phyloP scores from a whole-genome alignment of 2,329 filamentous ascomycete genomes.

The Aspergillus sp. region DNA sequence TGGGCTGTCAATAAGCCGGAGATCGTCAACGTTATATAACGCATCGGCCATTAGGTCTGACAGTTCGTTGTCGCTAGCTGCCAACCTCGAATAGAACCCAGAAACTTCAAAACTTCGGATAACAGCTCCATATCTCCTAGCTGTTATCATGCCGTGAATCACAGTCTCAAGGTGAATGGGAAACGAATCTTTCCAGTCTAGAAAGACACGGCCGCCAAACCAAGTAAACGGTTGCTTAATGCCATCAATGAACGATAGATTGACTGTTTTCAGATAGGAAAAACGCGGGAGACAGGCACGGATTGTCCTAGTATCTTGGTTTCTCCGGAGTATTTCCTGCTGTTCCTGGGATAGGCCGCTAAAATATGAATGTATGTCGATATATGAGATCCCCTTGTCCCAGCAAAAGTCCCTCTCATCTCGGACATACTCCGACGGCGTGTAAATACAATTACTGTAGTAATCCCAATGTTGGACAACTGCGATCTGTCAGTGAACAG shows the following conservation, averaged over 20 bases:
- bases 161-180: slow-evolving; percentile 1
- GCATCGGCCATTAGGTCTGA: not conserved
- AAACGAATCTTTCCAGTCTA: slow-evolving; percentile 3
- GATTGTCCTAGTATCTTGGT: slow-evolving; percentile 1
- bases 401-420: not conserved
- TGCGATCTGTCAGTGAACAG: not conserved
- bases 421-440: not conserved
- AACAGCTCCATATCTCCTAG: not conserved
- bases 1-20: slow-evolving; percentile 4
- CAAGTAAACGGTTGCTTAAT: slow-evolving; percentile 3
- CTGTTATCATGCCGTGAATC: slow-evolving; percentile 1
- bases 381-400: slow-evolving; percentile 1
- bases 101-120: slow-evolving; percentile 3
- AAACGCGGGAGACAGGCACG: slow-evolving; percentile 1
- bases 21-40: slow-evolving; percentile 1
- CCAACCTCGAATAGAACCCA: slow-evolving; percentile 3
- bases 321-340: slow-evolving; percentile 1
- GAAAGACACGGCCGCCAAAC: slow-evolving; percentile 2
- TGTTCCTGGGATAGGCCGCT: slow-evolving; percentile 1
- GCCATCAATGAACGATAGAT: slow-evolving; percentile 3
- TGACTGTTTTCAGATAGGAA: not conserved
- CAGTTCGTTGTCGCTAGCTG: not conserved
- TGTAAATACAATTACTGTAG: not conserved
- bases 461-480: not conserved
- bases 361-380: slow-evolving; percentile 3